Evolutionary conservation across 345 rosid species (phyloP), one percentile per base, ranked within the genome.

Genomic region (Turritis glabra): DNA sequence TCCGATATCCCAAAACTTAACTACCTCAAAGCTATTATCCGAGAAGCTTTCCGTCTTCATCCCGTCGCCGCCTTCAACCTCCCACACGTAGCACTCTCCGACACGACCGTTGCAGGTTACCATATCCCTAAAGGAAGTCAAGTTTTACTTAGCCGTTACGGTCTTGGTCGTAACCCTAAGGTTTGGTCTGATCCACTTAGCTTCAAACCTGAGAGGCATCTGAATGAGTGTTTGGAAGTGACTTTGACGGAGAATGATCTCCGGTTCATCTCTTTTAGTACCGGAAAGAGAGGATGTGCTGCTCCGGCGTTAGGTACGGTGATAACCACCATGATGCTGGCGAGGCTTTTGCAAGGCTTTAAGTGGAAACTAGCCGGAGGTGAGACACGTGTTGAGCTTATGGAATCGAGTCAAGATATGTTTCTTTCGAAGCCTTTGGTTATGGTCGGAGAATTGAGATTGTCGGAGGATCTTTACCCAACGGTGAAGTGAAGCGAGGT

Each of bases 211-310:
- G 81, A 78, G 60, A 72, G 78, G 17, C 82, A 83, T 77, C 53
- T 85, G 0, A 54, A 46, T 5, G 79, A 54, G 30, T 73, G 67
- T 11, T 52, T 10, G 0, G 79, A 72, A 23, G 64, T 68, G 25
- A 73, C 74, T 17, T 67, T 85, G 2, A 76, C 62, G 2, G 87
- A 86, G 74, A 80, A 65, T 0, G 83, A 86, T 58, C 74, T 84
- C 13, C 68, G 83, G 9, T 84, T 86, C 74, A 86, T 85, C 46
- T 84, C 85, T 0, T 86, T 84, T 35, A 82, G 87, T 67, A 82
- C 82, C 0, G 87, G 89, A 0, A 75, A 82, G 7, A 76, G 86
- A 4, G 82, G 87, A 0, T 86, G 89, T 29, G 53, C 67, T 8
- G 87, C 79, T 8, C 54, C 80, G 2, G 35, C 77, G 21, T 81